These are phyloP conservation scores for Suhomyces sp. DNA, from an alignment of 805 yeast genomes.

Conservation along the genomic window DNA sequence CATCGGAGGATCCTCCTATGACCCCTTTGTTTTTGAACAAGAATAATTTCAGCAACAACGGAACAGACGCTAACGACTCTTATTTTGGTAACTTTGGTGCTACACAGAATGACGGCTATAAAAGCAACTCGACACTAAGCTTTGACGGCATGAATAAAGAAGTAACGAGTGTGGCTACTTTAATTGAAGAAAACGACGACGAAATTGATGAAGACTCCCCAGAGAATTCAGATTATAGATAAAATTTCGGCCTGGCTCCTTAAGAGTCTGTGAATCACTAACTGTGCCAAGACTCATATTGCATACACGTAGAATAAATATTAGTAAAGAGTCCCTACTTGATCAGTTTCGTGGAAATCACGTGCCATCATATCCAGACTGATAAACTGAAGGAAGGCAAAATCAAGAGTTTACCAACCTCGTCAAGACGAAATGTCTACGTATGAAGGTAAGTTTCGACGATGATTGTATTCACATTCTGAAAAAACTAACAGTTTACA, in stretches of 20 bases:
- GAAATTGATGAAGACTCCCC: conserved; percentile 5
- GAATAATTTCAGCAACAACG: conserved; percentile 1
- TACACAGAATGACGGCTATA: neutral
- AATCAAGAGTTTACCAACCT: too few species aligned
- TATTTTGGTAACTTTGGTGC: conserved; percentile 12
- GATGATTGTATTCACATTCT: neutral
- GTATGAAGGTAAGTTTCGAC: conserved; percentile 40
- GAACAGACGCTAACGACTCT: conserved; percentile 7
- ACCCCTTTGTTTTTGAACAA: conserved; percentile 32
- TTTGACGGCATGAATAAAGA: neutral
- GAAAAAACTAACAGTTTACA: conserved; percentile 13
- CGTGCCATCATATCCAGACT: too few species aligned
- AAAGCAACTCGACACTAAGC: too few species aligned
- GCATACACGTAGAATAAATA: too few species aligned
- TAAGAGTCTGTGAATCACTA: too few species aligned
- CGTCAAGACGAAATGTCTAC: conserved; percentile 40
- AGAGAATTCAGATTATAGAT: too few species aligned
- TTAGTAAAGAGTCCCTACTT: too few species aligned
- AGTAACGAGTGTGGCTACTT: conserved; percentile 6
- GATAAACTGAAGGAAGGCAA: too few species aligned
- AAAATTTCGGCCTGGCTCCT: too few species aligned
- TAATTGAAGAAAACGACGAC: conserved; percentile 10
- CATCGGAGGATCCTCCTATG: conserved; percentile 43
- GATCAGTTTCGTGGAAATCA: too few species aligned
- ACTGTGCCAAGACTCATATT: too few species aligned